These are phyloP conservation scores for Geotrichum klebahnii DNA, from an alignment of 1,139 yeast species.

Conservation along the genomic window DNA sequence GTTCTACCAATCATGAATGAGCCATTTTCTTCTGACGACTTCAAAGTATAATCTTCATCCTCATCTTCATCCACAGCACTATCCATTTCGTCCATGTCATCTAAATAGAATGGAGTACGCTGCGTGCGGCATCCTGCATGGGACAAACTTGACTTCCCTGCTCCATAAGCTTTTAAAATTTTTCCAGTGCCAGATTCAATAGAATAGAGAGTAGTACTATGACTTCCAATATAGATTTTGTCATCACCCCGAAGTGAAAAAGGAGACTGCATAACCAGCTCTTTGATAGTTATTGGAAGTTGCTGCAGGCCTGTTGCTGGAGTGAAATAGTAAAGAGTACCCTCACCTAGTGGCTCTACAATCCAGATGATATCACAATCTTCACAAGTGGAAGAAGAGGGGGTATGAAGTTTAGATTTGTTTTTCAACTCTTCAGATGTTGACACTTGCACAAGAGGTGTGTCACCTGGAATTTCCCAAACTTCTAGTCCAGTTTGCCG, in stretches of 20 bases:
- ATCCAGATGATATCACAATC: constrained; percentile 56
- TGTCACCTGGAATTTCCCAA: constrained; percentile 66
- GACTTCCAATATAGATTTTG: constrained; percentile 81
- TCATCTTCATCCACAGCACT: constrained; percentile 30
- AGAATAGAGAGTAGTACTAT: constrained; percentile 71
- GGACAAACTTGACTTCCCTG: constrained; percentile 28
- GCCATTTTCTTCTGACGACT: too few species aligned
- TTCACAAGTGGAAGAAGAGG: constrained; percentile 30
- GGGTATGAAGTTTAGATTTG: not conserved
- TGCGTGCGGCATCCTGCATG: constrained; percentile 27
- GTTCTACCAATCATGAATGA: constrained; percentile 42
- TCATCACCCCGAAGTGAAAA: constrained; percentile 65
- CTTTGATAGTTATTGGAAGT: constrained; percentile 76
- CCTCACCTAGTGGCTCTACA: constrained; percentile 87
- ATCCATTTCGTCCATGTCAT: constrained; percentile 24
- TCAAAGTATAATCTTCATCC: too few species aligned
- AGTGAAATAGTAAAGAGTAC: constrained; percentile 81
- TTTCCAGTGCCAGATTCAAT: constrained; percentile 75
- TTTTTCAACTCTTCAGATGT: constrained; percentile 21
- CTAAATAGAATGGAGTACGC: constrained; percentile 22
- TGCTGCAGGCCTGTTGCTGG: constrained; percentile 71
- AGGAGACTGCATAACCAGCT: constrained; percentile 84
- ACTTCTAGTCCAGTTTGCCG: constrained; percentile 69
- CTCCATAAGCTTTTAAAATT: constrained; percentile 68
- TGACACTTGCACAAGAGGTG: constrained; percentile 36